A percentile compares a stretch with the other conserved stretches of the same genome.
phyloP scores from a whole-genome alignment of 257 asterid genomes.

The Osmanthus fragrans region DNA sequence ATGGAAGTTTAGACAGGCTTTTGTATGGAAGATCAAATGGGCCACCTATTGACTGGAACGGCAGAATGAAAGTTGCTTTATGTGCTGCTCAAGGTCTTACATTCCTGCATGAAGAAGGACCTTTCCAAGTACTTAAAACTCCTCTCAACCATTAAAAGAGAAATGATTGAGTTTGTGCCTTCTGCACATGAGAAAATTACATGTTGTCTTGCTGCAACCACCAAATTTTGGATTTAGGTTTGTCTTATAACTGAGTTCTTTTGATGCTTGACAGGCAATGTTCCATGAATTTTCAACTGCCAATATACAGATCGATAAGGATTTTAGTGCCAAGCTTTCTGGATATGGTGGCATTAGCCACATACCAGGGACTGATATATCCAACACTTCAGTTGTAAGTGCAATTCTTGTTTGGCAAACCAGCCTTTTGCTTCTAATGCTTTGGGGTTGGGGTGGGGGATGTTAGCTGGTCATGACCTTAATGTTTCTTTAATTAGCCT shows the following conservation, averaged over 20 bases:
- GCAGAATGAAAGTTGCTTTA: slow-evolving; percentile 83
- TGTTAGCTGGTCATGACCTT: background rate
- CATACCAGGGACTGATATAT: slow-evolving; percentile 76
- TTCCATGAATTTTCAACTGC: slow-evolving; percentile 90
- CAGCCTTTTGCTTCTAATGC: background rate
- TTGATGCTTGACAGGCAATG: slow-evolving; percentile 72
- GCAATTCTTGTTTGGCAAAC: background rate
- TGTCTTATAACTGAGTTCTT: background rate
- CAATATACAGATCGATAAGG: slow-evolving; percentile 89
- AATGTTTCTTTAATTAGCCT: background rate
- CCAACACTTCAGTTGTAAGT: slow-evolving; percentile 60
- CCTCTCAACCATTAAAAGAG: slow-evolving; percentile 11
- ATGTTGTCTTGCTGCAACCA: background rate
- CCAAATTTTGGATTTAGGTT: slow-evolving; percentile 11
- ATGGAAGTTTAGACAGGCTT: slow-evolving; percentile 89
- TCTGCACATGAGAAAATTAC: background rate
- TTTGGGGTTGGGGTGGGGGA: background rate
- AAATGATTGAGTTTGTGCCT: background rate
- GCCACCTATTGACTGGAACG: slow-evolving; percentile 95
- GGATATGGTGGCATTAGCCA: slow-evolving; percentile 92
- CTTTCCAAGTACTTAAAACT: slow-evolving; percentile 69
- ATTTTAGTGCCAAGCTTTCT: slow-evolving; percentile 92
- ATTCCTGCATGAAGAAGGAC: slow-evolving; percentile 95
- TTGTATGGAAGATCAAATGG: slow-evolving; percentile 88
- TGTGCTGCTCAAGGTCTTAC: slow-evolving; percentile 97